These are phyloP conservation scores for Litchi chinensis DNA, from an alignment of 345 rosid genomes.

Conservation along the genomic window DNA sequence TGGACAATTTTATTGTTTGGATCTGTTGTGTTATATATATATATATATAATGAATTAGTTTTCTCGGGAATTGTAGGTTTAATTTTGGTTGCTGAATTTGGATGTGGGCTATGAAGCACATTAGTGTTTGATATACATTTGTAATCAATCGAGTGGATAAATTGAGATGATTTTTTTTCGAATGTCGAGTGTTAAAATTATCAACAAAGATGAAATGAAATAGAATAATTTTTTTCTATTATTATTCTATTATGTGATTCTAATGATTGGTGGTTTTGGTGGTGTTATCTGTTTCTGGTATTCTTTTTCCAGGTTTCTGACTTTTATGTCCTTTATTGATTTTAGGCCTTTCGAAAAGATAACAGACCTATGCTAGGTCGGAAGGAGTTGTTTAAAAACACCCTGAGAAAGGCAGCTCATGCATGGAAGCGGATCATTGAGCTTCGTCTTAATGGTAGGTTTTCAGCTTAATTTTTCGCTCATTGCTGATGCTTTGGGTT, in stretches of 20 bases:
- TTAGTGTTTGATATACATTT: not conserved
- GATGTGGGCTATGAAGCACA: not conserved
- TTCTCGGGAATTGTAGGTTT: not conserved
- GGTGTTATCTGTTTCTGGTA: not conserved
- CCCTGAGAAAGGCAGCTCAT: conserved; percentile 79
- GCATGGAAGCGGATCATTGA: conserved; percentile 87
- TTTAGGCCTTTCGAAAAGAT: conserved; percentile 80
- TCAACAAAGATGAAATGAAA: not conserved
- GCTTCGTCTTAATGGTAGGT: conserved; percentile 78
- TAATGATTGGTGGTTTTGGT: not conserved
- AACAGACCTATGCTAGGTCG: conserved; percentile 64
- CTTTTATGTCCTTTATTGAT: not conserved
- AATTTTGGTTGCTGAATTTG: not conserved
- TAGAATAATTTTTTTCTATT: not conserved
- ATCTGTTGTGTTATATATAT: not conserved
- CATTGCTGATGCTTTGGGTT: not conserved
- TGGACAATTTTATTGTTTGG: not conserved
- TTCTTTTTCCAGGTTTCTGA: not conserved
- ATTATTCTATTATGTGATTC: not conserved
- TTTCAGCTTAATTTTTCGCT: not conserved
- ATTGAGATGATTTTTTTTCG: not conserved
- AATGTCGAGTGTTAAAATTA: not conserved
- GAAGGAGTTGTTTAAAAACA: conserved; percentile 93
- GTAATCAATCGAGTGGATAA: not conserved
- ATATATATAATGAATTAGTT: no score